These are phyloP conservation scores for Pyrenophora seminiperda DNA, from an alignment of 2,329 filamentous ascomycete species.

Conservation along the genomic window DNA sequence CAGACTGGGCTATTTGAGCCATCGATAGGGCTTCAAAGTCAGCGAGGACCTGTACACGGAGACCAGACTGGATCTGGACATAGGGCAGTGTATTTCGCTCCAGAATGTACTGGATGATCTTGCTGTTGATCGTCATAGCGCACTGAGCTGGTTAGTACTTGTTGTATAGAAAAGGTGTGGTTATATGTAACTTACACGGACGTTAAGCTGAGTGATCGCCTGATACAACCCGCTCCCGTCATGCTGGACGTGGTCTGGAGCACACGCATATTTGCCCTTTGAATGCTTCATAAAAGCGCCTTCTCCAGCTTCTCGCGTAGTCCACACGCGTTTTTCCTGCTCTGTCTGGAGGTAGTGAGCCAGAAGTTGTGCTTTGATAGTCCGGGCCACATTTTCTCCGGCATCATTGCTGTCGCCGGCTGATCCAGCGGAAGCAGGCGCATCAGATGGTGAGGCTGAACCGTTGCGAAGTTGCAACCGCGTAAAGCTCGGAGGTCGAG, in stretches of 20 bases:
- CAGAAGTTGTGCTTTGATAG: conserved; percentile 66
- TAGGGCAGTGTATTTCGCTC: conserved; percentile 57
- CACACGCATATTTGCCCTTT: conserved; percentile 58
- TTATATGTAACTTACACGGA: conserved; percentile 52
- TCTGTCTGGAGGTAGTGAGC: conserved; percentile 68
- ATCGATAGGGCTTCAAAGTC: conserved; percentile 61
- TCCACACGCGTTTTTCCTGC: conserved; percentile 63
- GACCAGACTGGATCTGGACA: conserved; percentile 63
- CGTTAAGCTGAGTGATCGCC: conserved; percentile 57
- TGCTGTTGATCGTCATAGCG: conserved; percentile 71
- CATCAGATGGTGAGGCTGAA: too few relatives aligned
- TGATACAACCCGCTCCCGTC: conserved; percentile 58
- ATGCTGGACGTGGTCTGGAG: conserved; percentile 54
- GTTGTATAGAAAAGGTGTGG: not conserved
- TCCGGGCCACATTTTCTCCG: conserved; percentile 52
- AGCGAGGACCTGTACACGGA: conserved; percentile 66
- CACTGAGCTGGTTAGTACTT: conserved; percentile 51
- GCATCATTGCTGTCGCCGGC: not conserved
- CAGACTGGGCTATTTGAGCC: conserved; percentile 77
- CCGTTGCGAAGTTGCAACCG: conserved; percentile 6
- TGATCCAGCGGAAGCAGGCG: not conserved
- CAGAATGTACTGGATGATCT: conserved; percentile 64
- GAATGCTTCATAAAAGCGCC: conserved; percentile 62
- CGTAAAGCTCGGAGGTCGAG: conserved; percentile 8
- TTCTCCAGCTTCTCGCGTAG: conserved; percentile 54